phyloP scores from a whole-genome alignment of 192 early-diverging fungal genomes.

The Podila verticillata region DNA sequence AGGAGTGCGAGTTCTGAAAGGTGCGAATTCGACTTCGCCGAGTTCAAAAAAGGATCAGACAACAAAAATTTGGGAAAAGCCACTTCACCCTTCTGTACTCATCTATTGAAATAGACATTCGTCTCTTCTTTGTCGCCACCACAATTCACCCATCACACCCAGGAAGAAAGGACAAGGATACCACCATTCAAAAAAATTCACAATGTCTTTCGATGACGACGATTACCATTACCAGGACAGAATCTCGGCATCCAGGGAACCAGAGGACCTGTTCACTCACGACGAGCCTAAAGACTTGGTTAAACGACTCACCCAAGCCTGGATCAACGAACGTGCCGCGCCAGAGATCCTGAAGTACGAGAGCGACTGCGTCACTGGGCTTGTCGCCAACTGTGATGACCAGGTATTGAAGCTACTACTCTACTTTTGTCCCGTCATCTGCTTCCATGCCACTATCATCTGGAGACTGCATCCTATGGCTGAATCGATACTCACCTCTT shows the following conservation, averaged over 20 bases:
- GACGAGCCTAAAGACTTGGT: conserved; percentile 50
- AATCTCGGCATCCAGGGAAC: conserved; percentile 21
- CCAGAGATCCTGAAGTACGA: conserved; percentile 71
- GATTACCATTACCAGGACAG: conserved; percentile 6
- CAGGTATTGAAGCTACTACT: conserved; percentile 50
- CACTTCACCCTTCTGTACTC: not conserved
- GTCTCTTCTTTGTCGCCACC: not conserved
- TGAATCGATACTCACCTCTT: not conserved
- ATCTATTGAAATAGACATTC: not conserved
- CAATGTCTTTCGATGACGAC: conserved; percentile 23
- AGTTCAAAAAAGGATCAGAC: not conserved
- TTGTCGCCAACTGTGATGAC: conserved; percentile 65
- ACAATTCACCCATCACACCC: not conserved
- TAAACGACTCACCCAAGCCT: conserved; percentile 58
- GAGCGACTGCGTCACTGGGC: conserved; percentile 48
- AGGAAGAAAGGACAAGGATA: not conserved
- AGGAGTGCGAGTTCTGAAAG: not conserved
- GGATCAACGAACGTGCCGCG: conserved; percentile 76
- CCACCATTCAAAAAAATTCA: not conserved
- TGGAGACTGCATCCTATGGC: not conserved
- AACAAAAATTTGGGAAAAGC: conserved; percentile 2
- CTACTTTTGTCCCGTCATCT: not conserved
- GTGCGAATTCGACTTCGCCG: conserved; percentile 1
- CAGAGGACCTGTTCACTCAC: not conserved
- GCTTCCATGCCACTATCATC: not conserved